A percentile compares a stretch with the other conserved stretches of the same genome.
These are phyloP conservation scores for Lablab purpureus DNA, from an alignment of 306 rosid genomes.

Conservation along the genomic window DNA sequence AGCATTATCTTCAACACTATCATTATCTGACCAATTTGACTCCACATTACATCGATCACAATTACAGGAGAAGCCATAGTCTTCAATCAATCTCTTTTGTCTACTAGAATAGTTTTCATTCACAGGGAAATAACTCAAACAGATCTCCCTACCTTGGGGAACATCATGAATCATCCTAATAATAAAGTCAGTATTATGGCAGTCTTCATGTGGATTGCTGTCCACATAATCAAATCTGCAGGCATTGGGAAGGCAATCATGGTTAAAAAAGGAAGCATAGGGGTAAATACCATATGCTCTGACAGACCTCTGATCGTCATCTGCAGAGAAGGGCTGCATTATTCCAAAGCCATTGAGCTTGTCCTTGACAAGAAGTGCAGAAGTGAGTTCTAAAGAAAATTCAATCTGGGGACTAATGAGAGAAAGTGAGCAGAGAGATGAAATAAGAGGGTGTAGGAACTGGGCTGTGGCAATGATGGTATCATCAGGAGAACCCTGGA, in stretches of 20 bases:
- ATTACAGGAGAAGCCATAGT: constrained; percentile 76
- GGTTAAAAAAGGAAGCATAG: constrained; percentile 76
- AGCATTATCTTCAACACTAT: constrained; percentile 48
- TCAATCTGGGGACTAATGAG: constrained; percentile 28
- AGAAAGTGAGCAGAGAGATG: constrained; percentile 45
- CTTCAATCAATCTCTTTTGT: constrained; percentile 77
- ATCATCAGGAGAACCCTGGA: constrained; percentile 63
- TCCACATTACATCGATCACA: constrained; percentile 87
- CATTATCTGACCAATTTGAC: constrained; percentile 76
- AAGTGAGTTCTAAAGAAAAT: constrained; percentile 60
- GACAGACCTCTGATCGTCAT: constrained; percentile 62
- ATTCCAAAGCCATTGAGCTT: constrained; percentile 79
- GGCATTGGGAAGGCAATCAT: constrained; percentile 93
- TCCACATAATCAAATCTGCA: constrained; percentile 88
- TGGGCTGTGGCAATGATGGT: constrained; percentile 49
- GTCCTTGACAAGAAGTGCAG: constrained; percentile 73
- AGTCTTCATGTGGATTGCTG: constrained; percentile 16
- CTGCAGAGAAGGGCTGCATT: constrained; percentile 66
- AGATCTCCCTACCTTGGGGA: constrained; percentile 84
- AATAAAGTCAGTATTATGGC: constrained; percentile 62
- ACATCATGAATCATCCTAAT: constrained; percentile 82
- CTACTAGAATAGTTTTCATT: constrained; percentile 61
- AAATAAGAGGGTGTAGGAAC: constrained; percentile 58
- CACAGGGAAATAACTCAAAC: constrained; percentile 89
- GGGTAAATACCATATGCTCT: constrained; percentile 81